phyloP scores from a whole-genome alignment of 202 grass and related monocot genomes.

The Zoysia matrella region DNA sequence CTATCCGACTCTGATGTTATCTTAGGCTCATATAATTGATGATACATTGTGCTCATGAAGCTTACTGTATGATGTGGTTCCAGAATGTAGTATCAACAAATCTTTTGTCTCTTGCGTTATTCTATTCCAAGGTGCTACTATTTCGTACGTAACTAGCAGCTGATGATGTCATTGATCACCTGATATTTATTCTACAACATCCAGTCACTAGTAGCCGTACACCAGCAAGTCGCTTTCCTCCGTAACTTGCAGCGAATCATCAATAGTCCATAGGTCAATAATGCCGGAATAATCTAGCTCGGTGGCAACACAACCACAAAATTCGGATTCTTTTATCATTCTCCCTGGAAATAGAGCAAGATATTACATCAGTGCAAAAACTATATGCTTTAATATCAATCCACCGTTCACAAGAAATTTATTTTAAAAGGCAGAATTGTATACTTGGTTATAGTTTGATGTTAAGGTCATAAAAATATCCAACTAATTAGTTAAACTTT shows the following conservation, averaged over 20 bases:
- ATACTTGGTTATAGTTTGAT: neutral
- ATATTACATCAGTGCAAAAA: slow-evolving; percentile 7
- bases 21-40: too few relatives aligned
- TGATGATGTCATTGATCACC: slow-evolving; percentile 7
- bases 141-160: slow-evolving; percentile 18
- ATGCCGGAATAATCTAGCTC: neutral
- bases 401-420: neutral
- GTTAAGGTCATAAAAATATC: neutral
- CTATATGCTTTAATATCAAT: neutral
- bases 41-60: neutral
- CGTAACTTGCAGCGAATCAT: slow-evolving; percentile 5
- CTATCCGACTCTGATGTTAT: too few relatives aligned
- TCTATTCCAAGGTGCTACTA: neutral
- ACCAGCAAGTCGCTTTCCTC: slow-evolving; percentile 7
- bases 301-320: slow-evolving; percentile 10
- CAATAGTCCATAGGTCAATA: neutral
- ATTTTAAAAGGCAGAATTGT: neutral
- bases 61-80: neutral
- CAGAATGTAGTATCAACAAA: slow-evolving; percentile 1
- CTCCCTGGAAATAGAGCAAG: neutral
- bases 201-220: neutral
- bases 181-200: neutral
- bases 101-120: neutral
- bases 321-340: neutral
- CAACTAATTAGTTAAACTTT: neutral